Base-by-base conservation (phyloP, 1,139 yeast species). In the Groenewaldozyma sp. region DNA sequence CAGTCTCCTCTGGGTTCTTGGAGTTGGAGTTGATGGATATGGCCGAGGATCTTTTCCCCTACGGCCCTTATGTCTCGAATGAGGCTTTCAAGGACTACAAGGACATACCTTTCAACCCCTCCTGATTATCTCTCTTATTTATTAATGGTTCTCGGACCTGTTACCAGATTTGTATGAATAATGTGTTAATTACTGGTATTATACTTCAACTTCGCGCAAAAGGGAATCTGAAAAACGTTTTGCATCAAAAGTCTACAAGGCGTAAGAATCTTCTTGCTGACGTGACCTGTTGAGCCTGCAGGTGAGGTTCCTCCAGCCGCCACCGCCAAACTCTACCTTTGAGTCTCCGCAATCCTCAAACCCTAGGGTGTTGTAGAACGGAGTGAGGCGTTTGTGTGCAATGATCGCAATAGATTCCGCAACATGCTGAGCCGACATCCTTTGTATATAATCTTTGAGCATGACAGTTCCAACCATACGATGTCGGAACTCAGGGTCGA, bases 381-480 rank as follows among this genome's bases (percentile, higher is more conserved):
- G 80, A 14, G 79, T 64, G 55, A 86, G 68, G 10, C 70, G 67
- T 40, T 76, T 74, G 55, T 82, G 87, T 26, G 87, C 83, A 46
- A 88, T 72, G 35, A 91, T 68, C 3, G 79, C 74, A 40, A 91
- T 77, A 52, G 76, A 73, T 50, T 79, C 84, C 38, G 94, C 96
- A 49, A 86, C 77, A 52, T 80, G 86, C 57, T 86, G 94, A 58
- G 87, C 86, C 34, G 87, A 76, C 60, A 91, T 68, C 54, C 88
- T 84, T 62, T 91, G 96, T 47, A 88, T 74, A 63, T 84, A 91
- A 63, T 91, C 98, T 52, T 82, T 87, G 56, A 88, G 63, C 56
- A 91, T 64, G 46, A 86, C 67, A 13, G 94, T 77, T 7, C 94
- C 97, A 46, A 91, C 68, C 55, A 82, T 82, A 62, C 76, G 74